Base-by-base conservation (phyloP, 305 asterid species). In the Fraxinus latifolia region DNA sequence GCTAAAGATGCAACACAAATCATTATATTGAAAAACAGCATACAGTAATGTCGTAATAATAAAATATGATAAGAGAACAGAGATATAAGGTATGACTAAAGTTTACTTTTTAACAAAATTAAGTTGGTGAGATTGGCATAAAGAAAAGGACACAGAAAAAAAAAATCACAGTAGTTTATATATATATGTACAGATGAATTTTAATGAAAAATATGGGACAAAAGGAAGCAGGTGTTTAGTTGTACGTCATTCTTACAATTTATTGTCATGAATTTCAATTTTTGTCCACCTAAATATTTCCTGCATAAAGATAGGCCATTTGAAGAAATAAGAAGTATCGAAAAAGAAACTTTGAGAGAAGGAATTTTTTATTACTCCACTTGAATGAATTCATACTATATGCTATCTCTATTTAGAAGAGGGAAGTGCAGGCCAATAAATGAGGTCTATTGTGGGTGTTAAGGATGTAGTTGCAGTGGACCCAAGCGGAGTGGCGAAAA, bases 1-100 rank as follows among this genome's bases (percentile, higher is more conserved):
- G 80, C 33, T 14, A 34, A 82, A 82, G 77, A 83, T 47, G 72
- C 70, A 76, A 21, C 29, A 71, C 19, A 74, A 77, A 39, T 82
- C 23, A 73, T 62, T 47, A 68, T 29, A 68, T 3, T 65, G n/a
- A 65, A 65, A 65, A 65, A 65, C 33, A 65, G 72, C 72, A 65
- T 65, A 65, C 72, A 9, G 17, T 12, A 44, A 77, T 7, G 58
- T 60, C 62, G 5, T 39, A 27, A 71, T 77, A 80, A 70, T 23
- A 68, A 77, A 73, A 50, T 19, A 60, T 21, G 29, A 21, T 21
- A 21, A 21, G 70, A 19, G 27, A 60, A 8, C 12, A 60, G 25
- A 60, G 68, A 58, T 58, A 19, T n/a, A 17, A 58, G 68, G 4
- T 21, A 60, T 60, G 70, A 17, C 70, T 60, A 21, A 5, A 65